A percentile compares a stretch with the other conserved stretches of the same genome.
phyloP scores from a whole-genome alignment of 441 rosid genomes.

The Arabidopsis hybrid region DNA sequence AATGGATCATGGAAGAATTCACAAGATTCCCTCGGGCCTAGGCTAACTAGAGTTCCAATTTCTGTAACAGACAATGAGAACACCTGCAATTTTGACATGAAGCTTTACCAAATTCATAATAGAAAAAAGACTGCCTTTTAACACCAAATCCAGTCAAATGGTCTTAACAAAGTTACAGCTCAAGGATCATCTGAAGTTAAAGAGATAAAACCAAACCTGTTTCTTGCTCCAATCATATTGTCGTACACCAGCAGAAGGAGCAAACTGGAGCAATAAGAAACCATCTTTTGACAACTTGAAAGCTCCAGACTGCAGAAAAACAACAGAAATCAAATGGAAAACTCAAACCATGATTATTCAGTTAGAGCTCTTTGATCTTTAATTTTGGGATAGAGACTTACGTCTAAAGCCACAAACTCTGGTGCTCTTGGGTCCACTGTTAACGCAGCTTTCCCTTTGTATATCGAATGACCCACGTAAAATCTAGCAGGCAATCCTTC shows the following conservation, averaged over 20 bases:
- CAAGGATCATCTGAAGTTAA: background rate
- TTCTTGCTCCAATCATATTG: constrained; percentile 93
- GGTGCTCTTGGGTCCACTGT: constrained; percentile 84
- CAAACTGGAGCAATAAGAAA: constrained; percentile 75
- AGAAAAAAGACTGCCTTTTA: background rate
- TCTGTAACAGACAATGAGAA: constrained; percentile 87
- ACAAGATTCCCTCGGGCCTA: constrained; percentile 77
- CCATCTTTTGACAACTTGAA: constrained; percentile 77
- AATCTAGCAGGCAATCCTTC: constrained; percentile 61
- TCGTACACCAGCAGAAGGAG: constrained; percentile 81
- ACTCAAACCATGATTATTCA: background rate
- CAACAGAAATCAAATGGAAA: background rate
- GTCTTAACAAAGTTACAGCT: background rate
- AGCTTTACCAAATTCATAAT: background rate
- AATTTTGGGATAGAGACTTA: constrained; percentile 43
- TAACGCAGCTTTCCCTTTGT: constrained; percentile 96
- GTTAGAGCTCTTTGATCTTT: background rate
- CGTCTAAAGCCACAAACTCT: constrained; percentile 75
- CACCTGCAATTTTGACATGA: constrained; percentile 50
- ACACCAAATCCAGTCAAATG: background rate
- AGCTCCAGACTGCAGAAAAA: constrained; percentile 74
- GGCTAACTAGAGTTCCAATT: constrained; percentile 78
- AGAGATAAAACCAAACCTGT: constrained; percentile 59
- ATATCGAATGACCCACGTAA: constrained; percentile 83
- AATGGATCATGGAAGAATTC: constrained; percentile 95